Base-by-base conservation (phyloP, 176 grass and related monocot genomes). In the Rhynchospora breviuscula region DNA sequence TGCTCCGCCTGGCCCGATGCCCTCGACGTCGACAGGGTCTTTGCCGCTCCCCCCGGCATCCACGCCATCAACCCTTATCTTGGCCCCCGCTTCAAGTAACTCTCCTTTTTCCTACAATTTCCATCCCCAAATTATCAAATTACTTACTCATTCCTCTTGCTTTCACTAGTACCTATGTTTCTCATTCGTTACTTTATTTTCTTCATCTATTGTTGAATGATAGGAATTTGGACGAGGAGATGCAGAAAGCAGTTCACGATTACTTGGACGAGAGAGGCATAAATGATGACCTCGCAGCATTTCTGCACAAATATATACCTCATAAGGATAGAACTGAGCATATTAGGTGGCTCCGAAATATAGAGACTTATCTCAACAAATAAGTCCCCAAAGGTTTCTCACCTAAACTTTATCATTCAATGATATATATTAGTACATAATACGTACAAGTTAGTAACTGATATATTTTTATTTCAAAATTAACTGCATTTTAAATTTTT, bases 211-310 rank as follows among this genome's bases (percentile, higher is more conserved):
- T 15, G 33, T 73, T 49, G 1, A 11, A 73, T 26, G 43, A 18
- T 67, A 94, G 95, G 69, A 90, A 92, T n/a, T 90, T 92, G 43
- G 92, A 98, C 57, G 95, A 98, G 21, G 92, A 95, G 86, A 84
- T 98, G 92, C 89, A 93, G 83, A 87, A 29, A 5, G 75, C 89
- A 1, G 83, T 86, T 31, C 79, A 49, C 21, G 86, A 93, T 54
- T 98, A 91, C 64, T 84, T 93, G 84, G 90, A 98, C 76, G 58
- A 88, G 72, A 91, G 91, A 85, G 92, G 93, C 29, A 85, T 95
- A 7, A 87, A 93, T 51, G 92, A 98, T 83, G 91, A 91, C 29
- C 89, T 98, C 43, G 92, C 91, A 2, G 80, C 54, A 48, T 98
- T 89, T 79, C 74, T 98, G 68, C 89, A 98, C 46, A 67, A 58